Base-by-base conservation (phyloP, 805 yeast genomes). In the Yarrowia keelungensis region DNA sequence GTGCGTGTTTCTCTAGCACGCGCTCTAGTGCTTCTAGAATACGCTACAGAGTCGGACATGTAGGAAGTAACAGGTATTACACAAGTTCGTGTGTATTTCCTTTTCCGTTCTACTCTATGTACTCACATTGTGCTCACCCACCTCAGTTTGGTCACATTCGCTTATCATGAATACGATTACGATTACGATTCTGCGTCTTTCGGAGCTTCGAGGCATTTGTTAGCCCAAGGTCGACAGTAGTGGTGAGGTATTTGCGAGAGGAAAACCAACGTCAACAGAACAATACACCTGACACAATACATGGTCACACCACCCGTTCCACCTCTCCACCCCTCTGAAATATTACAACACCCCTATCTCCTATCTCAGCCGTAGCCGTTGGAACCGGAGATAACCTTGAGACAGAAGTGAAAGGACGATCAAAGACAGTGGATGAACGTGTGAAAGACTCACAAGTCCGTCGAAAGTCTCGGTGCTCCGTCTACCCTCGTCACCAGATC, bases 161-260 rank as follows among this genome's bases (percentile, higher is more conserved):
- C 38, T 50, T 35, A 35, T 35, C 56, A 50, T 22, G 9, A 35
- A n/a, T 50, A 11, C 22, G 38, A 22, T 54, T 39, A 12, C 35
- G 32, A 39, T 54, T 54, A 39, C 61, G 46, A 38, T 54, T 38
- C 46, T 12, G 61, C 59, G 45, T 22, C 61, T 54, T 22, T 54
- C 36, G 46, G 46, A 54, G 43, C 32, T 51, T 51, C 61, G 61
- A 54, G 61, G 61, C 61, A 54, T 54, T 54, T 53, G 59, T n/a
- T 8, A 35, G 8, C 16, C 3, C 42, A 36, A 35, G 42, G n/a
- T n/a, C n/a, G 5, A 51, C 35, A 1, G 15, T 14, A n/a, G 19
- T 15, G 8, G 14, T n/a, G 54, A 49, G 54, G 14, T 32, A 35
- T 49, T 35, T 35, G 32, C 32, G 7, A 26, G 32, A 3, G 3